Evolutionary conservation across 306 rosid genomes (phyloP), one percentile per base, ranked within the genome.

Genomic region (Coriaria nepalensis): DNA sequence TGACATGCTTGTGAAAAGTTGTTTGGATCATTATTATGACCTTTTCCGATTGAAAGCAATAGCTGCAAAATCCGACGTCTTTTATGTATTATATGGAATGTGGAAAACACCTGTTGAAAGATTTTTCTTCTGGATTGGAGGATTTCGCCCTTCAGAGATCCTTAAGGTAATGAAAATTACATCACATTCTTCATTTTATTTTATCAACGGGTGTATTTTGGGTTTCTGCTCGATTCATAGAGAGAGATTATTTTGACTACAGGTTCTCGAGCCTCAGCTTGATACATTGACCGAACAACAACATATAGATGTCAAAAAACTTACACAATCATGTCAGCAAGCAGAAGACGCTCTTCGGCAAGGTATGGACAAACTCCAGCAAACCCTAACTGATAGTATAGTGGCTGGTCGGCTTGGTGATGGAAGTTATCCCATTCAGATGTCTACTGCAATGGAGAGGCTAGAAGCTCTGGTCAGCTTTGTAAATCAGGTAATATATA

Each of bases 271-370:
- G 54, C 94, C 87, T 62, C 71, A 77, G 37, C 67, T 73, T 10
- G 74, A 73, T 10, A 80, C 87, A 9, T 45, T 84, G 81, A 63
- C 95, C 38, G 86, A 81, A 5, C 73, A 78, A 10, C 92, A 90
- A 59, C 12, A 45, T 49, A 8, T 58, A 10, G 87, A 74, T 41
- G 73, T 85, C 5, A 11, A 5, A 42, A 75, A 70, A 50, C 97
- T 90, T 49, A 61, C 45, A 59, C 76, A 79, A 54, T 77, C 95
- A 39, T 90, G 95, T 63, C 78, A 71, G 62, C 97, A 90, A 68
- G 95, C 92, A 54, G 97, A 90, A 73, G 97, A 90, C 50, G 97
- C 97, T 11, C 80, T 90, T 47, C 62, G 82, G 9, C 93, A 81
- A 67, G 97, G 97, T 12, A 77, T 75, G 92, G 85, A 79, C 33